A percentile compares a stretch with the other conserved stretches of the same genome.
phyloP scores from a whole-genome alignment of 2,329 filamentous ascomycete species.

The Microdochium trichocladiopsis region DNA sequence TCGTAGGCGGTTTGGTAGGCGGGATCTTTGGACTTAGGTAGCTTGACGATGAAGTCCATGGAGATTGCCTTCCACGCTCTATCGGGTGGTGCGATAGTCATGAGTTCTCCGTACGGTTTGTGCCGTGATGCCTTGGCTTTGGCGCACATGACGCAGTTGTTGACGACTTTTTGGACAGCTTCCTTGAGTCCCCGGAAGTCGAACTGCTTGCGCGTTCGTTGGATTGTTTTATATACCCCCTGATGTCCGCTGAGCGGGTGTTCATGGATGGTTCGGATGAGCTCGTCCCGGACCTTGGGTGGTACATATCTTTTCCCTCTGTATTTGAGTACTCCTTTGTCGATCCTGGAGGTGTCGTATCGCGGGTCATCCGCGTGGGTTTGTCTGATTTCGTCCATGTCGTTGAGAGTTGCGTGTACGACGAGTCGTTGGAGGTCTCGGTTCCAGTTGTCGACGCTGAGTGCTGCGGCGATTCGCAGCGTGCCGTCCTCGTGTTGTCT shows the following conservation, averaged over 20 bases:
- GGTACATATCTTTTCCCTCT: neutral
- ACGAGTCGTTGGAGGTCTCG: no score
- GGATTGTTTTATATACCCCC: slow-evolving; percentile 1
- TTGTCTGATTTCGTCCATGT: no score
- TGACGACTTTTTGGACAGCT: neutral
- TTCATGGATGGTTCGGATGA: neutral
- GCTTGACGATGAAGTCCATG: neutral
- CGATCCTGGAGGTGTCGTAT: no score
- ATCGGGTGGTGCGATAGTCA: no score
- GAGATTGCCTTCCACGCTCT: neutral
- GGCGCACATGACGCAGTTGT: neutral
- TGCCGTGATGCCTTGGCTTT: neutral
- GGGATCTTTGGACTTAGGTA: neutral
- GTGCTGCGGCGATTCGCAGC: no score
- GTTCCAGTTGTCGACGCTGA: no score
- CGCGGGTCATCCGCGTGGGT: no score
- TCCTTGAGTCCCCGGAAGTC: neutral
- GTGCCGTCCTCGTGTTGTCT: no score
- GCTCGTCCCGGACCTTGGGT: neutral
- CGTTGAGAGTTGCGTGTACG: no score
- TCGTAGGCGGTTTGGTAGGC: neutral
- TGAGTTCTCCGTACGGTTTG: neutral
- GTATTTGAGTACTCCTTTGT: neutral
- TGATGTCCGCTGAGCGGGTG: neutral
- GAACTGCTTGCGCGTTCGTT: neutral